A percentile compares a stretch with the other conserved stretches of the same genome.
Evolutionary conservation across 768 basidiomycete species (phyloP).

Genomic region (Boletus reticuloceps): DNA sequence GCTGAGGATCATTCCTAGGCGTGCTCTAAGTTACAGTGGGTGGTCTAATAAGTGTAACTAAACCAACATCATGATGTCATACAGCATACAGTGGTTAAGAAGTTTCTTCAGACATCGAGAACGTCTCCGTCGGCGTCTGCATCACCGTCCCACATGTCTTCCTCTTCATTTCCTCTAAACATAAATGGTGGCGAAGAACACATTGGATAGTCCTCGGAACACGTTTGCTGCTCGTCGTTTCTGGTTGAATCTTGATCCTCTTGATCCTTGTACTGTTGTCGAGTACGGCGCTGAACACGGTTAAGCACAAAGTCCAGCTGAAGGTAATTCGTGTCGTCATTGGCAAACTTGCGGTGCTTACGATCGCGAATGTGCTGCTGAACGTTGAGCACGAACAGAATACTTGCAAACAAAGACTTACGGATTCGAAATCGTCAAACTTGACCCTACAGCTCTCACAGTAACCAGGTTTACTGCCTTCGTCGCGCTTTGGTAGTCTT

Average conservation of each 20-base stretch:
- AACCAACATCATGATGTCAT: slow-evolving; percentile 16
- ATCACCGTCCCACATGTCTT: slow-evolving; percentile 21
- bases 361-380: slow-evolving; percentile 67
- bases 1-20: background rate
- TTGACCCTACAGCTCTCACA: slow-evolving; percentile 94
- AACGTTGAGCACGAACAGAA: slow-evolving; percentile 1
- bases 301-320: slow-evolving; percentile 74
- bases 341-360: slow-evolving; percentile 82
- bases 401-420: slow-evolving; percentile 32
- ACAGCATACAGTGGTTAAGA: slow-evolving; percentile 9
- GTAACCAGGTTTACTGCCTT: slow-evolving; percentile 90
- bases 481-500: slow-evolving; percentile 73
- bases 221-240: slow-evolving; percentile 4
- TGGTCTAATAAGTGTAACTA: slow-evolving; percentile 12
- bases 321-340: slow-evolving; percentile 70
- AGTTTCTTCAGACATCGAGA: slow-evolving; percentile 17
- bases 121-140: slow-evolving; percentile 20
- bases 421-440: slow-evolving; percentile 83
- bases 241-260: slow-evolving; percentile 7
- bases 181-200: slow-evolving; percentile 16
- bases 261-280: slow-evolving; percentile 27
- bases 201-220: slow-evolving; percentile 24
- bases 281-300: slow-evolving; percentile 52
- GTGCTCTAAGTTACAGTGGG: slow-evolving; percentile 25
- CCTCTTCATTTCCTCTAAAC: slow-evolving; percentile 11